Base-by-base conservation (phyloP, 2,329 filamentous ascomycete genomes). In the Alternaria burnsii region DNA sequence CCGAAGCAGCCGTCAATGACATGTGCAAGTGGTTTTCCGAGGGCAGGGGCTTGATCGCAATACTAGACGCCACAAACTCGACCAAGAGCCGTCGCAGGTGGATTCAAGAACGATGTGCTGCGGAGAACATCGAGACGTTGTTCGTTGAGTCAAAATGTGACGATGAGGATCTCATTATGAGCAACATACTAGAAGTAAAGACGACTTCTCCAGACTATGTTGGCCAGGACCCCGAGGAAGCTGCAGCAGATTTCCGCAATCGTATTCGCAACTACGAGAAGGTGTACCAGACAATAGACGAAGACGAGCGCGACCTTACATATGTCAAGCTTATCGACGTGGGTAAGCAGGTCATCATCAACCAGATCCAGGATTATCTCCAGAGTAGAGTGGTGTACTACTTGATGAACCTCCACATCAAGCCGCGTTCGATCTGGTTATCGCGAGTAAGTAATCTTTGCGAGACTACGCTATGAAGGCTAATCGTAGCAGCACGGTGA, bases 301-400 rank as follows among this genome's bases (percentile, higher is more conserved):
- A 91, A 68, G 91, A 96, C 66, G 94, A 98, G 83, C 88, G 87
- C 69, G 85, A 94, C 70, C 88, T 95, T 71, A 97, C 95, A 38
- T 99, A 97, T 76, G 90, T 98, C 76, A 98, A 99, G 82, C 91
- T 99, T 76, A 96, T 98, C 85, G 90, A 99, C 74, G 93, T 98
- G 12, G 94, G 95, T 60, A 92, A 92, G 69, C 93, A 97, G 75
- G 94, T 98, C 76, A 95, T 98, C 74, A 98, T 99, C 86, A 99
- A 98, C 82, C 90, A 91, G 76, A 97, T 99, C 74, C 90, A 93
- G 76, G 95, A 99, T 80, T 99, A 99, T 76, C 85, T 99, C 28
- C 95, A 97, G 78, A 97, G 93, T 78, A 90, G 95, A 59, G 90
- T 99, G 44, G 94, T 99, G 46, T 99, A 99, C 81, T 99, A 97